A percentile compares a stretch with the other conserved stretches of the same genome.
These are phyloP conservation scores for Silene vulgaris DNA, from an alignment of 179 eudicot species.

Conservation along the genomic window DNA sequence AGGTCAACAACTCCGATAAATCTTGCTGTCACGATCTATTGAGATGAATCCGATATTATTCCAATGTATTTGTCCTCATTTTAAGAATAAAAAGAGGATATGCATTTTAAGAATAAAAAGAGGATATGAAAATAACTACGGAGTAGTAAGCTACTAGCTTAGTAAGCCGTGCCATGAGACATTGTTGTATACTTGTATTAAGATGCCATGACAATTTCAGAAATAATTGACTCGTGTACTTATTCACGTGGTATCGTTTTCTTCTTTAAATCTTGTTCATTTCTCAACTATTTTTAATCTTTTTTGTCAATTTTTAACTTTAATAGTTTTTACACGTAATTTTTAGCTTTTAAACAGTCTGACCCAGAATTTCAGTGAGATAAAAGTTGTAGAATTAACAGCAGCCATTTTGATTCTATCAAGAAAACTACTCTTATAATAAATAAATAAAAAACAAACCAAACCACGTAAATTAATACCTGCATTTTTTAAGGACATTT, in stretches of 20 bases:
- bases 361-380: conserved; percentile 25
- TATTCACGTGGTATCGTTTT: conserved; percentile 31
- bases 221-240: conserved; percentile 16
- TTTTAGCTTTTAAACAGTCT: conserved; percentile 20
- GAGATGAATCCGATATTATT: background rate
- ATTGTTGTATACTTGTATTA: background rate
- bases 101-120: background rate
- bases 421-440: conserved; percentile 16
- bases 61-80: background rate
- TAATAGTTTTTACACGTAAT: conserved; percentile 14
- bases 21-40: too few relatives aligned
- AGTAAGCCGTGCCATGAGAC: background rate
- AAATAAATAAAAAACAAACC: background rate
- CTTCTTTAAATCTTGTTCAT: conserved; percentile 6
- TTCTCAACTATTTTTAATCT: background rate
- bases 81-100: too few relatives aligned
- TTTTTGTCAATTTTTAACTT: background rate
- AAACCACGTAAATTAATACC: conserved; percentile 13
- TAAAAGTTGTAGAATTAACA: conserved; percentile 15
- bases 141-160: too few relatives aligned
- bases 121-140: background rate
- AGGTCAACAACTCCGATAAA: too few relatives aligned
- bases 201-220: conserved; percentile 21
- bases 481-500: conserved; percentile 23
- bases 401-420: conserved; percentile 30